Conservation (phyloP, 2,329 filamentous ascomycete species). For the Parastagonospora nodorum region DNA sequence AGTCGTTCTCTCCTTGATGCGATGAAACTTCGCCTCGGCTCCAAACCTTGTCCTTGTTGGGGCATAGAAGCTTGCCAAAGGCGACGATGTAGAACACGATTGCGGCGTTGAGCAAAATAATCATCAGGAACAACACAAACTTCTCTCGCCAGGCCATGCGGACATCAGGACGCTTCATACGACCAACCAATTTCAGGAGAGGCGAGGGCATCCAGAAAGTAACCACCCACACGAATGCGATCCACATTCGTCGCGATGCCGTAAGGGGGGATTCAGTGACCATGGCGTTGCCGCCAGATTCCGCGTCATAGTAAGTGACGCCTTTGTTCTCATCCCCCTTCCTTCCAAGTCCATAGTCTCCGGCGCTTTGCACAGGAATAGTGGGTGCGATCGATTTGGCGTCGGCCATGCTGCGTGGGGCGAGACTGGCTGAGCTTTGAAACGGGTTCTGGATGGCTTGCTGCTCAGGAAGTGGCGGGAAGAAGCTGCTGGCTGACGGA, state of each 20-base stretch:
- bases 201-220: slow-evolving; percentile 97
- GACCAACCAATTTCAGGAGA: slow-evolving; percentile 76
- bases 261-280: slow-evolving; percentile 73
- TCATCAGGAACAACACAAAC: slow-evolving; percentile 78
- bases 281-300: slow-evolving; percentile 76
- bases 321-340: slow-evolving; percentile 74
- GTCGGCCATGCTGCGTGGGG: slow-evolving; percentile 51
- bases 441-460: slow-evolving; percentile 76
- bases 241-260: slow-evolving; percentile 73
- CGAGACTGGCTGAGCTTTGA: slow-evolving; percentile 52
- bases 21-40: slow-evolving; percentile 68
- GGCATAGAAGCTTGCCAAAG: slow-evolving; percentile 85
- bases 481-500: slow-evolving; percentile 67
- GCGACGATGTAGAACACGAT: slow-evolving; percentile 92
- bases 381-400: slow-evolving; percentile 60
- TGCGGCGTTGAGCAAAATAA: slow-evolving; percentile 77
- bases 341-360: slow-evolving; percentile 85
- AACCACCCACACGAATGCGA: slow-evolving; percentile 78
- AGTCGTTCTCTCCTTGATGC: slow-evolving; percentile 76
- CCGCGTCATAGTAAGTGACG: slow-evolving; percentile 72
- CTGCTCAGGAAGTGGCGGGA: slow-evolving; percentile 62
- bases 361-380: slow-evolving; percentile 60
- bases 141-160: slow-evolving; percentile 98
- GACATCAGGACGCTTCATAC: slow-evolving; percentile 97
- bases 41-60: slow-evolving; percentile 92